Percentiles rank a stretch among this genome's conserved stretches.
Evolutionary conservation across 164 flowering plant genomes (phyloP).

Genomic region (Sedum album): DNA sequence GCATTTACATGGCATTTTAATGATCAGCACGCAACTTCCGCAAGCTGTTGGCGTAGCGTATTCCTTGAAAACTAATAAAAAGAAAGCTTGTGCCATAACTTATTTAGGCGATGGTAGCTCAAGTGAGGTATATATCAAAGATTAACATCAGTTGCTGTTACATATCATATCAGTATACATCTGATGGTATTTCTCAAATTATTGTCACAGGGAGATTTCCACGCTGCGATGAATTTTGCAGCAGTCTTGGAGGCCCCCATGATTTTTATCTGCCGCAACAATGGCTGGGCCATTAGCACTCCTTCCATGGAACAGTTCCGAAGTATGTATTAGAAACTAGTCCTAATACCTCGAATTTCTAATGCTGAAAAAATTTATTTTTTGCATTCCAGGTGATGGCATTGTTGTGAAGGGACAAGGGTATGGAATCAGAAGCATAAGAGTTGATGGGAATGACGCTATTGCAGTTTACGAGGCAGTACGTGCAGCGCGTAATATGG

Average conservation of each 20-base stretch:
- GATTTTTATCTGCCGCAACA: constrained; percentile 33
- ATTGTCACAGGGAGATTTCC: constrained; percentile 61
- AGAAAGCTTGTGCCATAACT: constrained; percentile 57
- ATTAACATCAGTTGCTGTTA: constrained; percentile 27
- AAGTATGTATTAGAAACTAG: constrained; percentile 24
- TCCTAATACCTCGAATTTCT: not conserved
- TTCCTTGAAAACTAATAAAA: constrained; percentile 16
- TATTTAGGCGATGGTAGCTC: constrained; percentile 64
- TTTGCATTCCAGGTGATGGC: constrained; percentile 44
- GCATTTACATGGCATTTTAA: not conserved
- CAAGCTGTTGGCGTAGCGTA: constrained; percentile 73
- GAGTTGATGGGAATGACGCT: constrained; percentile 64
- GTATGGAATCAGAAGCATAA: constrained; percentile 54
- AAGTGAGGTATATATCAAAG: constrained; percentile 43
- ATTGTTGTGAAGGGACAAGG: constrained; percentile 47
- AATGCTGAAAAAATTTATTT: not conserved
- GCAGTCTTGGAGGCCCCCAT: constrained; percentile 62
- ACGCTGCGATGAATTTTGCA: constrained; percentile 62
- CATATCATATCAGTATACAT: constrained; percentile 48
- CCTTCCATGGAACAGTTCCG: constrained; percentile 54
- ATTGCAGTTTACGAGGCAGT: constrained; percentile 50
- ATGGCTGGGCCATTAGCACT: constrained; percentile 46
- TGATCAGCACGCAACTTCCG: constrained; percentile 56
- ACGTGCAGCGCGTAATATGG: constrained; percentile 50
- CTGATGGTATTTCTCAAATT: constrained; percentile 33